Evolutionary conservation across 306 rosid species (phyloP).

Genomic region (Sicyos baderoa): DNA sequence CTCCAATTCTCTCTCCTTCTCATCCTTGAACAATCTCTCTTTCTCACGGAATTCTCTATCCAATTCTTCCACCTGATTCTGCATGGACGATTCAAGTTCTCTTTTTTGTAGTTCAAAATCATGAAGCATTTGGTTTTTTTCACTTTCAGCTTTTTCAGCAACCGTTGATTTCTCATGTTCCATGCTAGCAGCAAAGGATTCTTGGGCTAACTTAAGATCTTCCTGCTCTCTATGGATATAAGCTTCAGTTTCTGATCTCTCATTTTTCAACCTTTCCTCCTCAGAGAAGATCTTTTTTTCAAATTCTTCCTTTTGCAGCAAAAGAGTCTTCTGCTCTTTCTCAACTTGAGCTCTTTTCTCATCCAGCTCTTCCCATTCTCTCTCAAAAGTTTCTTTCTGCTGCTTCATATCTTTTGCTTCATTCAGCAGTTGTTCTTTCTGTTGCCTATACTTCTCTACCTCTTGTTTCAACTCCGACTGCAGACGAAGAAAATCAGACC

Average conservation of each 20-base stretch:
- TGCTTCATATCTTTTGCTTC: constrained; percentile 83
- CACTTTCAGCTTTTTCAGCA: constrained; percentile 49
- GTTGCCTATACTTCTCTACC: constrained; percentile 64
- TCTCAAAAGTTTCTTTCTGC: constrained; percentile 83
- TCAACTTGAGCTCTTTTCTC: constrained; percentile 69
- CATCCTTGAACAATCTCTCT: constrained; percentile 64
- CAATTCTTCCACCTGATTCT: constrained; percentile 65
- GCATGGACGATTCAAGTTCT: constrained; percentile 42
- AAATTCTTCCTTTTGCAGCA: constrained; percentile 59
- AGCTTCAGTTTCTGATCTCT: constrained; percentile 45
- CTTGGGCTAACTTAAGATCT: constrained; percentile 59
- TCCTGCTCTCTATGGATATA: constrained; percentile 61
- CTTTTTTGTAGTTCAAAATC: constrained; percentile 49
- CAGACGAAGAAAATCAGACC: constrained; percentile 55
- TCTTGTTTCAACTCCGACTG: constrained; percentile 81
- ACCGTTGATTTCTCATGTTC: constrained; percentile 59
- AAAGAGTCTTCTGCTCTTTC: constrained; percentile 55
- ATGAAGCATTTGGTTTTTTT: constrained; percentile 9
- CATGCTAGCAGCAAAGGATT: constrained; percentile 68
- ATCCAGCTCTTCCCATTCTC: constrained; percentile 96
- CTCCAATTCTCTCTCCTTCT: constrained; percentile 52
- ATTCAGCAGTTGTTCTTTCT: constrained; percentile 63
- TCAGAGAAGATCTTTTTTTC: constrained; percentile 48
- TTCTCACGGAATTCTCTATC: constrained; percentile 59
- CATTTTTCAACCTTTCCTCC: constrained; percentile 61